Conservation (phyloP, 1,139 yeast species). For the Ogataea hybrid region DNA sequence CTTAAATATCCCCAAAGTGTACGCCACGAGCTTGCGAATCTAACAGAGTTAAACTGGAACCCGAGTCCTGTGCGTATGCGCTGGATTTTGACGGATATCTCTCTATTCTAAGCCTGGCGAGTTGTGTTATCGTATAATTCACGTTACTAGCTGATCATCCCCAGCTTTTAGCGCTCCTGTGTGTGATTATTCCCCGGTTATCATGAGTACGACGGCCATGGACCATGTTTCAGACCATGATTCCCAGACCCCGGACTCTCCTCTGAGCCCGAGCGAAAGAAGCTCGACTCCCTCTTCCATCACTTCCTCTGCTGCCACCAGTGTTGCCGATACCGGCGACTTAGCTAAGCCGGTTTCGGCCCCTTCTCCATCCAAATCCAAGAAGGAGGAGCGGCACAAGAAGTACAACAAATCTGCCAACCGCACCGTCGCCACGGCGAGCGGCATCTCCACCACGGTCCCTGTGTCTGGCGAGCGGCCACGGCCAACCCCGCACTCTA, state of each 20-base stretch:
- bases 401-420: slow-evolving; percentile 28
- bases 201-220: slow-evolving; percentile 9
- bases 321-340: slow-evolving; percentile 18
- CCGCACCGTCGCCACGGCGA: slow-evolving; percentile 47
- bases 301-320: slow-evolving; percentile 27
- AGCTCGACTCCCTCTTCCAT: slow-evolving; percentile 27
- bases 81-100: slow-evolving; percentile 34
- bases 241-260: slow-evolving; percentile 27
- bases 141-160: slow-evolving; percentile 19
- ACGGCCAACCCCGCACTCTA: slow-evolving; percentile 60
- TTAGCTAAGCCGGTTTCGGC: slow-evolving; percentile 12
- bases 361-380: slow-evolving; percentile 14
- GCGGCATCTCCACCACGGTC: slow-evolving; percentile 74
- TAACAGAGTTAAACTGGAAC: slow-evolving; percentile 33
- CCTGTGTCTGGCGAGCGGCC: slow-evolving; percentile 84
- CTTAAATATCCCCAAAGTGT: slow-evolving; percentile 27
- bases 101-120: slow-evolving; percentile 27
- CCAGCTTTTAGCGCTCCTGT: slow-evolving; percentile 23
- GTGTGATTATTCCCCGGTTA: slow-evolving; percentile 18
- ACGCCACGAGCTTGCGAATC: slow-evolving; percentile 27
- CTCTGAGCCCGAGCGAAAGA: slow-evolving; percentile 29
- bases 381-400: slow-evolving; percentile 23
- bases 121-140: slow-evolving; percentile 18
- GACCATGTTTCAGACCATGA: slow-evolving; percentile 13
- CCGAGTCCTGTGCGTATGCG: slow-evolving; percentile 28